A percentile compares a stretch with the other conserved stretches of the same genome.
phyloP scores from a whole-genome alignment of 495 filamentous ascomycete species.

The Rhizodiscina lignyota region DNA sequence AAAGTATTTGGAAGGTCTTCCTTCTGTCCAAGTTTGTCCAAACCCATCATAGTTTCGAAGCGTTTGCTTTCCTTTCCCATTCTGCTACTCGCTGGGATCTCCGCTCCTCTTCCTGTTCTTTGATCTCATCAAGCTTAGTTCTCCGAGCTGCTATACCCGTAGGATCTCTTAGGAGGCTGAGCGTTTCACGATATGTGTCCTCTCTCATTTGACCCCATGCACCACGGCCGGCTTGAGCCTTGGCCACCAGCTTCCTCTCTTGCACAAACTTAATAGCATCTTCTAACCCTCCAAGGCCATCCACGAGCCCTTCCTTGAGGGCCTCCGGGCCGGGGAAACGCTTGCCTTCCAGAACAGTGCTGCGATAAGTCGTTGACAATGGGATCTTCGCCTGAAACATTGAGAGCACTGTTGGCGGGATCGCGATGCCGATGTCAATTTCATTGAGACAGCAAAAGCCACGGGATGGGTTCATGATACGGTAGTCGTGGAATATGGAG shows the following conservation, averaged over 20 bases:
- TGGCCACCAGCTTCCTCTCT: constrained; percentile 36
- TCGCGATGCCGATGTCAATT: constrained; percentile 54
- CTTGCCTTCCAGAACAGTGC: constrained; percentile 50
- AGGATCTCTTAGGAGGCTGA: too few relatives aligned
- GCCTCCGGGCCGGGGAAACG: constrained; percentile 44
- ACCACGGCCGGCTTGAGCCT: constrained; percentile 39
- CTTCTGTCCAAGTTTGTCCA: too few relatives aligned
- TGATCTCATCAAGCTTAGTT: too few relatives aligned
- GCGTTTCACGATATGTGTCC: constrained; percentile 52
- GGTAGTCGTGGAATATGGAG: too few relatives aligned
- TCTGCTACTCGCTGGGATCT: too few relatives aligned
- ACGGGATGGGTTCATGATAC: too few relatives aligned
- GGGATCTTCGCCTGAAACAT: constrained; percentile 66
- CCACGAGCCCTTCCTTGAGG: constrained; percentile 46
- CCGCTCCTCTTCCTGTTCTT: too few relatives aligned
- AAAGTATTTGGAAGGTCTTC: too few relatives aligned
- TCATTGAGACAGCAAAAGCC: too few relatives aligned
- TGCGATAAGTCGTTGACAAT: constrained; percentile 38
- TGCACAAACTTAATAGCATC: constrained; percentile 38
- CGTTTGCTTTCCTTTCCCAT: too few relatives aligned
- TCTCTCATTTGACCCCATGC: constrained; percentile 52
- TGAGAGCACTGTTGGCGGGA: constrained; percentile 52
- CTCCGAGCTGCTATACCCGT: too few relatives aligned
- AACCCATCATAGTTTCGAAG: too few relatives aligned
- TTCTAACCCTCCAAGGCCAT: constrained; percentile 45